These are phyloP conservation scores for Lactarius quietus DNA, from an alignment of 768 basidiomycete species.

Conservation along the genomic window DNA sequence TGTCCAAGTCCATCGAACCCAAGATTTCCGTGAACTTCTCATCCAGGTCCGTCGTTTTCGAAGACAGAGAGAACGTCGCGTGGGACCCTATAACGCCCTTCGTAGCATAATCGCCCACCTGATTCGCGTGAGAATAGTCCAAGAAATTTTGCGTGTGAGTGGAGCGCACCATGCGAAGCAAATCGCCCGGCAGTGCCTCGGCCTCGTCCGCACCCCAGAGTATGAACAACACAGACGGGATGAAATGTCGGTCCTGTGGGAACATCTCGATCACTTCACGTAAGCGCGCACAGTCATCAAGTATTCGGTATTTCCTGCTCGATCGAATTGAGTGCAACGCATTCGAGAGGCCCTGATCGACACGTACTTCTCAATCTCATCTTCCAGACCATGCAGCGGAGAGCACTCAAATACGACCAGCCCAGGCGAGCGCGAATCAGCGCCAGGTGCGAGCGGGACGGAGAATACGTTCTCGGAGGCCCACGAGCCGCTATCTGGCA, in stretches of 20 bases:
- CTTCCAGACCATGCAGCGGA: constrained; percentile 55
- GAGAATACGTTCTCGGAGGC: constrained; percentile 55
- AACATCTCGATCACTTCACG: constrained; percentile 58
- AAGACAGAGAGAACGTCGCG: constrained; percentile 48
- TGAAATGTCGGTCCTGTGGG: constrained; percentile 53
- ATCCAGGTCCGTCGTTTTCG: constrained; percentile 55
- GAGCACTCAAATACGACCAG: constrained; percentile 75
- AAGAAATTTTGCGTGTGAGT: neutral
- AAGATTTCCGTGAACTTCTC: constrained; percentile 47
- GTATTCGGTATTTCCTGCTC: constrained; percentile 59
- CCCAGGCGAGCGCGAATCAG: constrained; percentile 44
- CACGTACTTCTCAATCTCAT: constrained; percentile 66
- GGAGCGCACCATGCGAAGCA: constrained; percentile 55
- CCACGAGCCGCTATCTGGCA: constrained; percentile 64
- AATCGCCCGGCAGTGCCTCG: constrained; percentile 43
- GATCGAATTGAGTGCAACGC: neutral
- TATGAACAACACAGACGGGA: constrained; percentile 58
- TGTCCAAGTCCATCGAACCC: constrained; percentile 45
- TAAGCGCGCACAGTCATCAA: constrained; percentile 71
- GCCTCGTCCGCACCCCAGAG: constrained; percentile 52
- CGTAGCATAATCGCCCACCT: constrained; percentile 50
- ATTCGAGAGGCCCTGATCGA: neutral
- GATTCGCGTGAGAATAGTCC: constrained; percentile 4
- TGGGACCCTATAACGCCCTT: constrained; percentile 41
- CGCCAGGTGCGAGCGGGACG: constrained; percentile 44